phyloP scores from a whole-genome alignment of 306 rosid species.

The Glycine soja region DNA sequence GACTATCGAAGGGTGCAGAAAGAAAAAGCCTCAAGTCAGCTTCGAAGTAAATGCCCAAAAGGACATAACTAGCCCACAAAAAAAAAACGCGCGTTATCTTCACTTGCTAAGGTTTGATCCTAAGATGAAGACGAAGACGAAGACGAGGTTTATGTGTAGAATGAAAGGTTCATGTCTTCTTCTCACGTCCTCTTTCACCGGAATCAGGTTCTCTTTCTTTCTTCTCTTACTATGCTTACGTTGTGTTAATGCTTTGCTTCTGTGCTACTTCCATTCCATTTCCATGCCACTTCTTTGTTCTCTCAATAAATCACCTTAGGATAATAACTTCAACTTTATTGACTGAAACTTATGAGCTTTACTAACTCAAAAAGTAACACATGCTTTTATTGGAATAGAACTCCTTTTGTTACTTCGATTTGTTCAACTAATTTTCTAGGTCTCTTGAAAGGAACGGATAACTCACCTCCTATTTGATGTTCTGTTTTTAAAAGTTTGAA shows the following conservation, averaged over 20 bases:
- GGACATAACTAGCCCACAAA: too few relatives aligned
- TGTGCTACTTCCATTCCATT: conserved; percentile 2
- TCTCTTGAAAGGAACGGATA: not conserved
- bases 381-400: not conserved
- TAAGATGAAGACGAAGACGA: not conserved
- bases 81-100: too few relatives aligned
- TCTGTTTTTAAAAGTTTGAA: not conserved
- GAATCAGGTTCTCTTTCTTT: conserved; percentile 20
- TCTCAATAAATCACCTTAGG: not conserved
- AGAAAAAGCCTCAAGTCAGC: too few relatives aligned
- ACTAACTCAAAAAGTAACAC: not conserved
- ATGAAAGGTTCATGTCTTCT: conserved; percentile 10
- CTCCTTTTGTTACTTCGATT: conserved; percentile 8
- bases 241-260: not conserved
- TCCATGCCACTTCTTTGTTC: not conserved
- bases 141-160: not conserved
- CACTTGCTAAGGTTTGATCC: too few relatives aligned
- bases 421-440: not conserved
- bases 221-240: too few relatives aligned
- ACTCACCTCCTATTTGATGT: too few relatives aligned
- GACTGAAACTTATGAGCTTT: not conserved
- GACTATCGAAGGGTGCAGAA: too few relatives aligned
- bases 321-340: not conserved
- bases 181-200: not conserved
- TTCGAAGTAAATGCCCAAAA: too few relatives aligned